These are phyloP conservation scores for Mycosphaerella sp. DNA, from an alignment of 2,329 filamentous ascomycete species.

Conservation along the genomic window DNA sequence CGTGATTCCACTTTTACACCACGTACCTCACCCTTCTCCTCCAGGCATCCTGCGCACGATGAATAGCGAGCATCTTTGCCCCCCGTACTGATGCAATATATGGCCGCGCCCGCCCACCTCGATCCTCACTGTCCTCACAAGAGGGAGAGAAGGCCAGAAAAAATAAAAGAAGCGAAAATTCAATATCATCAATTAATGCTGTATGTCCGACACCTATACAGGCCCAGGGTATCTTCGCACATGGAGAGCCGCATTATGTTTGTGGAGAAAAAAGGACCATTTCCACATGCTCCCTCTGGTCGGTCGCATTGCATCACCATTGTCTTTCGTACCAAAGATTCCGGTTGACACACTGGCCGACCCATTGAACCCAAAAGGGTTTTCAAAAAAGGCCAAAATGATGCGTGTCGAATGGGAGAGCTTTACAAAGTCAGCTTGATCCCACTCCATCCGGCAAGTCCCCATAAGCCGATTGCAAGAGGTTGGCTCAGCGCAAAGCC, in stretches of 20 bases:
- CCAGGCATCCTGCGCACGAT: neutral
- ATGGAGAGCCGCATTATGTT: neutral
- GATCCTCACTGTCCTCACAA: neutral
- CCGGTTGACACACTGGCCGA: neutral
- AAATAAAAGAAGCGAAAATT: no score
- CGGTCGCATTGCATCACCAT: neutral
- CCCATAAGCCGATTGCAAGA: slow-evolving; percentile 26
- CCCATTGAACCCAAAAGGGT: neutral
- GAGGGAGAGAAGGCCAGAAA: no score
- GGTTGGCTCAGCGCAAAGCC: slow-evolving; percentile 21
- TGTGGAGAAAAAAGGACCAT: neutral
- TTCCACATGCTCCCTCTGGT: neutral
- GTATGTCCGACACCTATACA: slow-evolving; percentile 1
- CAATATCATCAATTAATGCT: neutral
- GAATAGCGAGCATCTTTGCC: neutral
- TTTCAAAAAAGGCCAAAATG: neutral
- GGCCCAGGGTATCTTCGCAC: slow-evolving; percentile 6
- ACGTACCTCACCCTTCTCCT: neutral
- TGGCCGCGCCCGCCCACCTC: neutral
- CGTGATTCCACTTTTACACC: no score
- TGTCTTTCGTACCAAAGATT: neutral
- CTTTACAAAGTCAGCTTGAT: slow-evolving; percentile 25
- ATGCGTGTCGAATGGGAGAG: neutral
- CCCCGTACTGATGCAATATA: neutral
- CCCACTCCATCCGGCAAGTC: slow-evolving; percentile 28